A percentile compares a stretch with the other conserved stretches of the same genome.
phyloP scores from a whole-genome alignment of 345 rosid species.

The Garcia nutans region DNA sequence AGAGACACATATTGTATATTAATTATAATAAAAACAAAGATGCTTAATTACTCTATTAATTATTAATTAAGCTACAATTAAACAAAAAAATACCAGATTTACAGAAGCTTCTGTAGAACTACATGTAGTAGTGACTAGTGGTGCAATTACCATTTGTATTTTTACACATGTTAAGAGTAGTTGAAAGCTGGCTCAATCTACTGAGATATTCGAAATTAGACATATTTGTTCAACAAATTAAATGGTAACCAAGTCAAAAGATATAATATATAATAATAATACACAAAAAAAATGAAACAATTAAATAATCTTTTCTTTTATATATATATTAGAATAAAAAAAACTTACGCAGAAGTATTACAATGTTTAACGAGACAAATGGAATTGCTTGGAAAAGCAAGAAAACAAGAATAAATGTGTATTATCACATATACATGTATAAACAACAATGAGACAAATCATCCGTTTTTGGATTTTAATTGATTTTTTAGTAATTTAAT shows the following conservation, averaged over 20 bases:
- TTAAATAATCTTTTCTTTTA: neutral
- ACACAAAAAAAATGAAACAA: neutral
- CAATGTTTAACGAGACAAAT: constrained; percentile 11
- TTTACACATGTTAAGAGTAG: neutral
- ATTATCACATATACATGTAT: neutral
- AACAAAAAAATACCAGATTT: too few species aligned
- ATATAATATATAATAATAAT: neutral
- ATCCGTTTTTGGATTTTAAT: neutral
- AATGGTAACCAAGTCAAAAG: constrained; percentile 11
- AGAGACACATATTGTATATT: neutral
- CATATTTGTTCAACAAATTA: neutral
- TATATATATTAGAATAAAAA: too few species aligned
- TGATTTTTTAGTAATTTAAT: neutral
- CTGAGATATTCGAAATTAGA: neutral
- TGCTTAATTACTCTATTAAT: too few species aligned
- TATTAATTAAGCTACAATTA: too few species aligned
- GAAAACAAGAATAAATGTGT: constrained; percentile 22
- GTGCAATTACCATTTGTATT: neutral
- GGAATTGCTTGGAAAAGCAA: constrained; percentile 33
- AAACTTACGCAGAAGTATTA: neutral
- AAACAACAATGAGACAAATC: constrained; percentile 11
- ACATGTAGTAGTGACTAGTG: too few species aligned
- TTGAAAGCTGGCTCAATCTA: neutral
- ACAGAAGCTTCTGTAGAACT: too few species aligned
- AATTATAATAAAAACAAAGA: neutral